Conservation (phyloP, 768 basidiomycete species). For the Leucocoprinus birnbaumii region DNA sequence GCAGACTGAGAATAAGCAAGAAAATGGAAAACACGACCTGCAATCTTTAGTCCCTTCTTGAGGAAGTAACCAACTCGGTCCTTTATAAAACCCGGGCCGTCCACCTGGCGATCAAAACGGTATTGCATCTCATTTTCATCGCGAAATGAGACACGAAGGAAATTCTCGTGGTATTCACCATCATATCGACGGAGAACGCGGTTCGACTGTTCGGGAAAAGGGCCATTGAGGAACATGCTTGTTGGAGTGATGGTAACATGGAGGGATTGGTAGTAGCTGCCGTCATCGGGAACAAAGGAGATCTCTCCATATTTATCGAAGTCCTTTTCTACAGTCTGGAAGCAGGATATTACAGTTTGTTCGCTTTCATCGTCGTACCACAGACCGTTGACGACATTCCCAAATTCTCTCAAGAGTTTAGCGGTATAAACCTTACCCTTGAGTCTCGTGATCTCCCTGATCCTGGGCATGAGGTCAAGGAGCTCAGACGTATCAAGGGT, state of each 20-base stretch:
- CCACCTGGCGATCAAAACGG: conserved; percentile 14
- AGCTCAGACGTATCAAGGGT: conserved; percentile 52
- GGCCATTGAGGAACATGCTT: conserved; percentile 12
- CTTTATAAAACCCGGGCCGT: conserved; percentile 41
- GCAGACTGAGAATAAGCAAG: conserved; percentile 76
- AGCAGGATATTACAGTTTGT: conserved; percentile 28
- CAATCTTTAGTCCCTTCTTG: conserved; percentile 48
- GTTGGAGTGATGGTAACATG: conserved; percentile 23
- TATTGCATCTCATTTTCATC: conserved; percentile 17
- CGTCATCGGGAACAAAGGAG: conserved; percentile 26
- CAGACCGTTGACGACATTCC: conserved; percentile 20
- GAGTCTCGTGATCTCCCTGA: conserved; percentile 24
- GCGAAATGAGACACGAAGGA: conserved; percentile 17
- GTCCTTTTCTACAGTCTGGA: conserved; percentile 23
- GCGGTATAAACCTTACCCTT: conserved; percentile 35
- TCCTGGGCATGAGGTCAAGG: conserved; percentile 32
- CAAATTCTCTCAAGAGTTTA: conserved; percentile 39
- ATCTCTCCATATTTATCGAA: conserved; percentile 19
- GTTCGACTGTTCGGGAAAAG: conserved; percentile 17
- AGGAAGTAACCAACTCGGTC: conserved; percentile 43
- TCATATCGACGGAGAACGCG: conserved; percentile 15
- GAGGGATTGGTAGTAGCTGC: conserved; percentile 28
- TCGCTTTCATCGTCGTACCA: conserved; percentile 24
- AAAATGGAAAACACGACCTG: conserved; percentile 54
- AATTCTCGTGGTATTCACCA: conserved; percentile 13